Evolutionary conservation across 345 rosid species (phyloP), one percentile per base, ranked within the genome.

Genomic region (Litchi chinensis): DNA sequence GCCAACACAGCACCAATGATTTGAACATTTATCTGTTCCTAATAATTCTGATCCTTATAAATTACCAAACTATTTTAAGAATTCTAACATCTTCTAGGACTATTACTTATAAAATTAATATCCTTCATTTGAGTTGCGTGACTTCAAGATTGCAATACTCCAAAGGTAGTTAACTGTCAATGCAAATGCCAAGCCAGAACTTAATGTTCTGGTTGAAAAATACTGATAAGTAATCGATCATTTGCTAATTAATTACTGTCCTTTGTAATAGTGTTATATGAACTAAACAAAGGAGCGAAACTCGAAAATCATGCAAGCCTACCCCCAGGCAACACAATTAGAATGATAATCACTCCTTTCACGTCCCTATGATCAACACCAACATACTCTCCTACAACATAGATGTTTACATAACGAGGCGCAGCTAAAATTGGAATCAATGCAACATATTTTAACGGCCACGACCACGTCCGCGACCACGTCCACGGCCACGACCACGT

Each of bases 401-500:
- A 60, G 70, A 28, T 68, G 82, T 82, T 80, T 78, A 82, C 83
- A 77, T 77, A 74, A 70, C 73, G 73, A 69, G 75, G 67, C 22
- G 66, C 77, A 54, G 50, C 73, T 76, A 85, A 82, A 85, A 79
- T 75, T 79, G 50, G 12, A 77, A 67, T 18, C 19, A 21, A 12
- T 39, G 71, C 82, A 81, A 62, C 60, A 71, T 44, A 50, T 70
- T 32, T 81, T 88, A 93, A 75, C 95, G 98, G 32, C 99, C 98
- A 59, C 97, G 88, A 16, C 93, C 94, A 44, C 81, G 70, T 0
- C 70, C 81, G 0, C 76, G 62, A 37, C 81, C 81, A 46, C 97
- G 91, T 44, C 97, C 97, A 39, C 97, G 93, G 0, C 98, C 98
- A 8, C 98, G 98, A 6, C 99, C 95, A 4, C 99, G 94, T 74